phyloP scores from a whole-genome alignment of 2,329 filamentous ascomycete species.

The Penicillium corylophilum region DNA sequence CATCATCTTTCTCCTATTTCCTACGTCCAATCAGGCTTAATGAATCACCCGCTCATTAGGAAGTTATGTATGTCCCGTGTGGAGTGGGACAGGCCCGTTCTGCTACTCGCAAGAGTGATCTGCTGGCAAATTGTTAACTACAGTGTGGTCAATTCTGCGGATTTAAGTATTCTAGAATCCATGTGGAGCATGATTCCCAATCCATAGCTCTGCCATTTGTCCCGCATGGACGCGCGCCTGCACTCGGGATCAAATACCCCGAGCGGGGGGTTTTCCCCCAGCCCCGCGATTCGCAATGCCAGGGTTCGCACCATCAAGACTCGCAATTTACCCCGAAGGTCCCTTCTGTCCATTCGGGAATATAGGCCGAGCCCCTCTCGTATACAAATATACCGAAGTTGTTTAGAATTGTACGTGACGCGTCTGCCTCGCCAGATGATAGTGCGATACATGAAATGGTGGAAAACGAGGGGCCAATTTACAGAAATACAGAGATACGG shows the following conservation, averaged over 20 bases:
- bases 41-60: no score
- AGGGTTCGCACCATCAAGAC: background rate
- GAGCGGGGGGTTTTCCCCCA: conserved; percentile 6
- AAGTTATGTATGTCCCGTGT: no score
- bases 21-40: no score
- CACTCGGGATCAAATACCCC: conserved; percentile 4
- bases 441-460: background rate
- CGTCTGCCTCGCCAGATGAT: background rate
- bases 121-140: no score
- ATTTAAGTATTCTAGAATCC: background rate
- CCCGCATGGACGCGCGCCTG: background rate
- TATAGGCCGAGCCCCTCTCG: background rate
- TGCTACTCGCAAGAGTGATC: no score
- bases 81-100: no score
- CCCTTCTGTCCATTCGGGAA: background rate
- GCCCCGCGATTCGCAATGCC: background rate
- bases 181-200: background rate
- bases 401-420: background rate
- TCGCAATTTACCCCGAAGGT: background rate
- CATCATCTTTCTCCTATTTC: no score
- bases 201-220: background rate
- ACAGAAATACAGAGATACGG: background rate
- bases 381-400: background rate
- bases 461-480: background rate
- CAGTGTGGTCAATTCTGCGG: background rate